These are phyloP conservation scores for Aspergillus biplanus DNA, from an alignment of 495 filamentous ascomycete species.

Conservation along the genomic window DNA sequence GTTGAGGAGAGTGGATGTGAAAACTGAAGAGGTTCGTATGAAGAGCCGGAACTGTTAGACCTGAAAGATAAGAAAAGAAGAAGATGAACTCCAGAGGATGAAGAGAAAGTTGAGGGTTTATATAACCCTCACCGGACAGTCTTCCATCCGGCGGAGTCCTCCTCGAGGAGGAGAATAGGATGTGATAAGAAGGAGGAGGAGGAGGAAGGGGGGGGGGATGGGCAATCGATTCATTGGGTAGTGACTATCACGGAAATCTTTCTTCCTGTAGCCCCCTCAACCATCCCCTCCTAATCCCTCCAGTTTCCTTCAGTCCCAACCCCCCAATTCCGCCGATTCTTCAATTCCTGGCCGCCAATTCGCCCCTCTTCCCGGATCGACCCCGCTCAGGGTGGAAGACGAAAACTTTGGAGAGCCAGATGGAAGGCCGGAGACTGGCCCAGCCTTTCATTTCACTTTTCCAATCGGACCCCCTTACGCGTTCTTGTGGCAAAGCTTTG, in stretches of 20 bases:
- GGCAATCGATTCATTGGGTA: slow-evolving; percentile 48
- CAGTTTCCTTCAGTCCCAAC: slow-evolving; percentile 42
- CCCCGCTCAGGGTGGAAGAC: slow-evolving; percentile 56
- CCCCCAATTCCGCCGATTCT: slow-evolving; percentile 39
- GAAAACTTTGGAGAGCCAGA: slow-evolving; percentile 31
- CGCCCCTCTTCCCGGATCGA: slow-evolving; percentile 48
- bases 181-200: slow-evolving; percentile 23
- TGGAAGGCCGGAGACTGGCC: slow-evolving; percentile 37
- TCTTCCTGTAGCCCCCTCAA: slow-evolving; percentile 48
- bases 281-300: slow-evolving; percentile 37
- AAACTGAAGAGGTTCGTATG: slow-evolving; percentile 14
- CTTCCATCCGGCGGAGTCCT: slow-evolving; percentile 44
- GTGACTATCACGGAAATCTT: slow-evolving; percentile 53
- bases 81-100: slow-evolving; percentile 42
- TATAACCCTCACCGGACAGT: slow-evolving; percentile 64
- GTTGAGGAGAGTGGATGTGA: slow-evolving; percentile 17
- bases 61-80: slow-evolving; percentile 59
- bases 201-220: slow-evolving; percentile 29
- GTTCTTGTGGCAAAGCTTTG: slow-evolving; percentile 29
- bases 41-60: slow-evolving; percentile 40
- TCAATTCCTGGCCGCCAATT: slow-evolving; percentile 47
- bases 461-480: slow-evolving; percentile 39
- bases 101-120: slow-evolving; percentile 57
- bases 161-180: slow-evolving; percentile 25
- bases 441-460: slow-evolving; percentile 36